Evolutionary conservation across 2,329 filamentous ascomycete genomes (phyloP), one percentile per base, ranked within the genome.

Genomic region (Colletotrichum aenigma): DNA sequence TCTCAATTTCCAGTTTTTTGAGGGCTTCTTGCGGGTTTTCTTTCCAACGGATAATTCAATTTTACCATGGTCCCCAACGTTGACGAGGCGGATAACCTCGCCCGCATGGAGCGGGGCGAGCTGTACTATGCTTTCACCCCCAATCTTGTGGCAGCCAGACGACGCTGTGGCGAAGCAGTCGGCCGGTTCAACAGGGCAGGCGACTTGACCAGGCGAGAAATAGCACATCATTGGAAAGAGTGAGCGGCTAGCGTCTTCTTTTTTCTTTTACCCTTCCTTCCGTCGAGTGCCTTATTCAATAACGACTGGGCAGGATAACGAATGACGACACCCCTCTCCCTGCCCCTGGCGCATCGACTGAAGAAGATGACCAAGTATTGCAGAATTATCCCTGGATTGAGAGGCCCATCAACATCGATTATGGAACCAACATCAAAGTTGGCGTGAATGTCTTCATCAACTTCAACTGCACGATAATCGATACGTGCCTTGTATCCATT

Each of bases 1-100:
- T 36, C 6, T 36, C 34, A 15, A 15, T 36, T 36, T 36, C 7
- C 34, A 15, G 13, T 7, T 36, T 36, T 15, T 15, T 36, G 3
- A 7, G 13, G 34, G 6, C 13, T 36, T 36, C 13, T 36, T 15
- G 34, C 3, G 13, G 13, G 34, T 15, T 36, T 36, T 36, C 13
- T 36, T 36, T 15, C 0, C 1, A 15, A 36, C 34, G 13, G 6
- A 36, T 0, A 36, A 15, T 2, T 24, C 10, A 4, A 4, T 13
- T 13, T 13, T n/a, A 2, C 3, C 4, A 52, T 52, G 43, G 43
- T 52, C 6, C 43, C 43, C 43, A 52, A 52, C 10, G 43, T 52
- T 13, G 43, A 52, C 43, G 43, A 52, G 7, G 43, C 43, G 10
- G 43, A 52, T 4, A 52, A 52, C 43, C 43, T 52, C 10, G 43